Evolutionary conservation across 1,284 basidiomycete genomes (phyloP), one percentile per base, ranked within the genome.

Genomic region (Cryptococcus sp.): DNA sequence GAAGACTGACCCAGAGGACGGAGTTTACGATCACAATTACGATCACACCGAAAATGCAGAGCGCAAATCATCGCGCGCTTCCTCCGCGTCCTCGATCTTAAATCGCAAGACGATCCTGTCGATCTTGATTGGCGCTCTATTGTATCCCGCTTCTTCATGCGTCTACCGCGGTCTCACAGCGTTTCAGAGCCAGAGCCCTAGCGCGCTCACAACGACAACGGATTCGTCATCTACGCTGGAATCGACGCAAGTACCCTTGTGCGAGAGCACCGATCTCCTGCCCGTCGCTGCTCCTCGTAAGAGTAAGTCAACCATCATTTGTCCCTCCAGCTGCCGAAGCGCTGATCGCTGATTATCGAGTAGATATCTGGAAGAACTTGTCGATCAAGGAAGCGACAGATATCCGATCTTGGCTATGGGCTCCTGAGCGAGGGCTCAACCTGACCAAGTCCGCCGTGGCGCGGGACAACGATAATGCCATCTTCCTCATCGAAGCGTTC

Each of bases 331-430:
- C 20, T 25, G 50, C 17, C 39, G 50, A 25, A 22, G n/a, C 47
- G 25, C 42, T 10, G 15, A 22, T 19, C 25, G 47, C 47, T 50
- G n/a, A 50, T 35, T 13, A 5, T 50, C 19, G 31, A 35, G 13
- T 54, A 71, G 69, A 73, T 56, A 57, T 69, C 35, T 74, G 69
- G 71, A 67, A 62, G 50, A 73, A 70, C 54, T 57, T 71, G 19
- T 62, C 60, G 8, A 54, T 82, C 35, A 51, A 69, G 2, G 84
- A 86, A 62, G 82, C 81, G 8, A 69, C 78, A 11, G 66, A 76
- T 17, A 77, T 86, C 54, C 70, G 80, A 19, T 59, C 70, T 7
- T 86, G 84, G 84, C 79, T 86, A 6, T 74, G 75, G 39, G 69
- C 76, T 1, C 78, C 82, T 0, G 77, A 75, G 44, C 80, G 74